These are phyloP conservation scores for Catunica adiposa DNA, from an alignment of 2,329 filamentous ascomycete genomes.

Conservation along the genomic window DNA sequence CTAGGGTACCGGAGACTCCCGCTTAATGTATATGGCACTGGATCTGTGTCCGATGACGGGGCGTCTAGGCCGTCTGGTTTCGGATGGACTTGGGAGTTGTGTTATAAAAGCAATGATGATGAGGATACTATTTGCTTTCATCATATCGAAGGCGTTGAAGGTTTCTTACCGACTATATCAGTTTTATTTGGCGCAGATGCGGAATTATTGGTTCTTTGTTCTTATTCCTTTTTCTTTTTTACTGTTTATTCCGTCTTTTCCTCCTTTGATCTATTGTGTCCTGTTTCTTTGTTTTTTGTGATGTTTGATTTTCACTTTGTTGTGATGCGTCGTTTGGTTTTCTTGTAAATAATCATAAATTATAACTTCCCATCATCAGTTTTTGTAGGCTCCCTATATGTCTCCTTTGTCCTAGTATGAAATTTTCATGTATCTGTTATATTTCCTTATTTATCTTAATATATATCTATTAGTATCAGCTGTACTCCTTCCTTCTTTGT, in stretches of 20 bases:
- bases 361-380: conserved; percentile 8
- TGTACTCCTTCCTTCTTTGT: not conserved
- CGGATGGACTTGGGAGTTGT: not conserved
- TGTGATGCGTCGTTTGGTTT: conserved; percentile 11
- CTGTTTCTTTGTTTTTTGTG: conserved; percentile 13
- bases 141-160: conserved; percentile 18
- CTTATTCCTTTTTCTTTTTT: conserved; percentile 16
- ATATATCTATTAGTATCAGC: not conserved
- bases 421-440: not conserved
- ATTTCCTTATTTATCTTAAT: not conserved
- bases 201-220: conserved; percentile 19
- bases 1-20: not conserved
- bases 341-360: conserved; percentile 15
- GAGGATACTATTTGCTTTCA: conserved; percentile 14
- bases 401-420: not conserved
- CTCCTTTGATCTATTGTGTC: not conserved
- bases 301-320: conserved; percentile 13
- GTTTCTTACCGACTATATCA: conserved; percentile 25
- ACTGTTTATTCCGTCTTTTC: conserved; percentile 13
- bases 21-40: conserved; percentile 5
- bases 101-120: conserved; percentile 14
- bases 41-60: conserved; percentile 1
- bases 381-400: not conserved
- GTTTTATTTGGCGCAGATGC: conserved; percentile 14
- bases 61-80: not conserved